Evolutionary conservation across 1,284 basidiomycete genomes (phyloP).

Genomic region (Fomes fomentarius): DNA sequence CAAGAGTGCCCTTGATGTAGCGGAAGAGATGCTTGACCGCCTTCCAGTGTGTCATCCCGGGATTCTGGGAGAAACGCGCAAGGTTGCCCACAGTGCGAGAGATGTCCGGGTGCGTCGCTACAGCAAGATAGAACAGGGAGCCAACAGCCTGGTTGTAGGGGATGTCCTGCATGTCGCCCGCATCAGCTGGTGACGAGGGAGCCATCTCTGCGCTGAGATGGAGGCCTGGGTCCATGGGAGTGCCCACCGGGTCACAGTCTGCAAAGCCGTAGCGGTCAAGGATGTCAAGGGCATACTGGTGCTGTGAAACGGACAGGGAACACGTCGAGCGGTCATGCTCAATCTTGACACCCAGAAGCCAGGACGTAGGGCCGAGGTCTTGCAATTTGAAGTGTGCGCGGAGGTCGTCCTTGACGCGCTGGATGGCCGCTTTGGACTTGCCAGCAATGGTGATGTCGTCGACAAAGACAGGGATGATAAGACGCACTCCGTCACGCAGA

Average conservation of each 20-base stretch:
- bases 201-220: neutral
- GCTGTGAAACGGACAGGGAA: conserved; percentile 9
- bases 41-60: conserved; percentile 25
- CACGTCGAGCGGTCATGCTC: neutral
- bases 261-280: neutral
- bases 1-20: too few species aligned
- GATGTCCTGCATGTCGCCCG: conserved; percentile 4
- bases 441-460: conserved; percentile 5
- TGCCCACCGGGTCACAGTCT: conserved; percentile 8
- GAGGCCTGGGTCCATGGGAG: conserved; percentile 8
- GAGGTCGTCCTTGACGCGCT: conserved; percentile 20
- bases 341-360: conserved; percentile 11
- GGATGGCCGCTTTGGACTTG: neutral
- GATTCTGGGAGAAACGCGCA: conserved; percentile 8
- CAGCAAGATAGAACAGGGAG: conserved; percentile 13
- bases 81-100: conserved; percentile 13
- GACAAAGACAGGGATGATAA: conserved; percentile 8
- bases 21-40: conserved; percentile 24
- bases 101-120: too few species aligned
- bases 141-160: conserved; percentile 5
- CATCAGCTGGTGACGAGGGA: neutral
- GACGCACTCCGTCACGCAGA: neutral
- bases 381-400: conserved; percentile 18
- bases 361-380: conserved; percentile 3
- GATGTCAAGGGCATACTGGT: conserved; percentile 1